phyloP scores from a whole-genome alignment of 2,329 filamentous ascomycete genomes.

The Aaosphaeria pasadenensis region DNA sequence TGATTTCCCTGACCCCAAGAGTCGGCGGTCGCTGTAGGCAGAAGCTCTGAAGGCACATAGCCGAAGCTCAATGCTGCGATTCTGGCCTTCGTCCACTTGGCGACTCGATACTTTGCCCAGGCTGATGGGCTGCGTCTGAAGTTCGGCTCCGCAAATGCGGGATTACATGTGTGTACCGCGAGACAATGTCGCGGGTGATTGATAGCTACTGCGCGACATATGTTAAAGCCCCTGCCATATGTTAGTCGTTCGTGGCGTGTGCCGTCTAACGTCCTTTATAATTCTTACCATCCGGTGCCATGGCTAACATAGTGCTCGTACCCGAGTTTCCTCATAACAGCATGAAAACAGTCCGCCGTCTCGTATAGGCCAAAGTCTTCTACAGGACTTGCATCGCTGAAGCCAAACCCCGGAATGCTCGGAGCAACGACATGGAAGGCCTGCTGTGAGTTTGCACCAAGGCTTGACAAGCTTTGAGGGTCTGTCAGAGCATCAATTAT shows the following conservation, averaged over 20 bases:
- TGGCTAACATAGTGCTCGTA: slow-evolving; percentile 59
- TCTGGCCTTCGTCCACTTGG: slow-evolving; percentile 37
- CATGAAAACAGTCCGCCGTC: slow-evolving; percentile 56
- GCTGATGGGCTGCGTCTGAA: slow-evolving; percentile 43
- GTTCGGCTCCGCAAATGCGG: slow-evolving; percentile 52
- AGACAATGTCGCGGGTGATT: slow-evolving; percentile 51
- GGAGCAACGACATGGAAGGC: slow-evolving; percentile 67
- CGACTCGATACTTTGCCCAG: slow-evolving; percentile 58
- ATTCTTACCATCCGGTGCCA: slow-evolving; percentile 49
- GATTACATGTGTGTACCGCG: slow-evolving; percentile 60
- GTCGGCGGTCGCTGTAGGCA: neutral
- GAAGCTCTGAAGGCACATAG: slow-evolving; percentile 47
- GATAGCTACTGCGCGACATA: slow-evolving; percentile 47
- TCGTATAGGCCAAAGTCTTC: slow-evolving; percentile 50
- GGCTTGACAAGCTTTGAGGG: slow-evolving; percentile 43
- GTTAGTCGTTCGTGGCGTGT: slow-evolving; percentile 2
- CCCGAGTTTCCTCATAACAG: slow-evolving; percentile 58
- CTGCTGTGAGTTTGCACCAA: slow-evolving; percentile 17
- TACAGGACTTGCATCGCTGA: slow-evolving; percentile 60
- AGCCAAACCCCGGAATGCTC: slow-evolving; percentile 64
- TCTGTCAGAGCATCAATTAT: slow-evolving; percentile 55
- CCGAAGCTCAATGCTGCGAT: slow-evolving; percentile 53
- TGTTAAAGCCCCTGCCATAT: slow-evolving; percentile 39
- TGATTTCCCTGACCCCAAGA: no score
- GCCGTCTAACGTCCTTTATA: neutral